Evolutionary conservation across 306 rosid genomes (phyloP).

Genomic region (Medicago lupulina): DNA sequence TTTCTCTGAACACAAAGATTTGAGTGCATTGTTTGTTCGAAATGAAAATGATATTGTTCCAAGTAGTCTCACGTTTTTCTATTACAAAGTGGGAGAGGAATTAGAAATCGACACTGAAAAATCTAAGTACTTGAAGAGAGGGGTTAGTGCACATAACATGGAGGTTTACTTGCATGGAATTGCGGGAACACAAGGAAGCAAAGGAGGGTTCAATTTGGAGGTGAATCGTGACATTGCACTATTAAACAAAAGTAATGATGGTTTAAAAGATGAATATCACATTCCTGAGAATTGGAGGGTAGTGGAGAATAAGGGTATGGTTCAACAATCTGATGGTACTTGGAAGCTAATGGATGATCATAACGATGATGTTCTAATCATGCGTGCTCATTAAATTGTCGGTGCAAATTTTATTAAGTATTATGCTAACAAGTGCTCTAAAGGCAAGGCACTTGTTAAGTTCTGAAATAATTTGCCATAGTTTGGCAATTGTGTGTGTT

Average conservation of each 20-base stretch:
- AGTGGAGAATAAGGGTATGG: conserved; percentile 63
- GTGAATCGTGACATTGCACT: conserved; percentile 66
- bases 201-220: conserved; percentile 59
- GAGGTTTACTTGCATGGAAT: conserved; percentile 76
- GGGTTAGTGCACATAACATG: conserved; percentile 59
- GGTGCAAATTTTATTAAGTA: no score
- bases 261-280: conserved; percentile 57
- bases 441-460: no score
- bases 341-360: conserved; percentile 61
- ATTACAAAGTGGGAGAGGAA: conserved; percentile 64
- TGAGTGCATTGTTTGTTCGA: conserved; percentile 50
- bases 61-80: conserved; percentile 39
- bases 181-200: conserved; percentile 69
- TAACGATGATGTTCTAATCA: background rate
- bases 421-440: no score
- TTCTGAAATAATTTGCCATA: no score
- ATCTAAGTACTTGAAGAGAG: conserved; percentile 57
- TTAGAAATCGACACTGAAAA: conserved; percentile 55
- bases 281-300: conserved; percentile 62
- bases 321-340: conserved; percentile 64
- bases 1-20: conserved; percentile 39
- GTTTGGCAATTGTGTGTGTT: no score
- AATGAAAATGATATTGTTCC: conserved; percentile 66
- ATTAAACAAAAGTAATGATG: conserved; percentile 50
- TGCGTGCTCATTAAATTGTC: background rate